Base-by-base conservation (phyloP, 345 rosid species). In the Eucalyptus polybractea region DNA sequence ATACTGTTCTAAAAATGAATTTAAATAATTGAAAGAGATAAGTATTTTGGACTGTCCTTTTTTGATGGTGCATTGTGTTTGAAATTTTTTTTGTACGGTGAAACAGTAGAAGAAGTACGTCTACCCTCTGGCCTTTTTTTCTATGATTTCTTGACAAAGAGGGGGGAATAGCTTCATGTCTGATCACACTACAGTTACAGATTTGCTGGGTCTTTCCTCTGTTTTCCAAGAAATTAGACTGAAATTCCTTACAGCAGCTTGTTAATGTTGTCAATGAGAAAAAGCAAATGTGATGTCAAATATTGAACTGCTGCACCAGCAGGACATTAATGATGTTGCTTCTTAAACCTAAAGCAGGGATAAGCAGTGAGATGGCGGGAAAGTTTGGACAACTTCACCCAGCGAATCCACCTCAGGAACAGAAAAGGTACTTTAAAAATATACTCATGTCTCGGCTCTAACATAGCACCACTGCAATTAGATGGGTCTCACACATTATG, bases 361-460 rank as follows among this genome's bases (percentile, higher is more conserved):
- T 53, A 47, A 85, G 89, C 88, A 91, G 89, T 56, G 93, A 91
- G 91, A 91, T 88, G 92, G 89, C 76, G 44, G 87, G 89, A 81
- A 91, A 92, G 83, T 86, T 58, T 87, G 88, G 91, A 87, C 91
- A 60, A 56, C 83, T 60, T 90, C 65, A 90, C 86, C 88, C 92
- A 25, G 89, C 49, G 19, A 89, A 92, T 86, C 91, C 87, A 90
- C 91, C 90, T 89, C 85, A 44, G 81, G 93, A 92, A 83, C 91
- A 90, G 62, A 94, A 91, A 92, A 95, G 97, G 99, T 96, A 93
- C 40, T 87, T 65, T 50, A 29, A 31, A 40, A 49, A 10, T 65
- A 22, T 31, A 31, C 85, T 40, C 15, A 40, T 21, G 47, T 76
- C 45, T 76, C 1, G 2, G 47, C 45, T 37, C 47, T 21, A 11